Percentiles rank a stretch among this genome's conserved stretches.
Evolutionary conservation across 176 grass and related monocot species (phyloP).

Genomic region (Typha latifolia): DNA sequence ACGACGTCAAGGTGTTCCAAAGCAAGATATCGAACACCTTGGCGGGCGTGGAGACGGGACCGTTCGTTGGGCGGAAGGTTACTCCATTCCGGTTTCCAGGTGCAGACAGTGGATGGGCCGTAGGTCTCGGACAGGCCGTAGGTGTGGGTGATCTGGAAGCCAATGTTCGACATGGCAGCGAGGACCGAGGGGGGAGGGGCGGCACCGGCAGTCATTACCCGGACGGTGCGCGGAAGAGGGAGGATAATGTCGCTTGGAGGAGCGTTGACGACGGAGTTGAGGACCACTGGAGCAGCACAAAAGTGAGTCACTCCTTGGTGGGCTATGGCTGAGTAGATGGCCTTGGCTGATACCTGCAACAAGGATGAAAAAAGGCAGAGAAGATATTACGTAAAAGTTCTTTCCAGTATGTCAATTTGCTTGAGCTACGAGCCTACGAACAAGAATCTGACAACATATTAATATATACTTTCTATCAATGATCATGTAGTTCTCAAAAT

Average conservation of each 20-base stretch:
- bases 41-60: constrained; percentile 56
- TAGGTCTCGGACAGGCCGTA: constrained; percentile 87
- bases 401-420: no score
- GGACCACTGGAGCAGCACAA: constrained; percentile 72
- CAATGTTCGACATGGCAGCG: constrained; percentile 45
- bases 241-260: constrained; percentile 60
- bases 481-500: no score
- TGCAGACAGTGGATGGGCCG: constrained; percentile 58
- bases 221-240: constrained; percentile 53
- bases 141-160: constrained; percentile 76
- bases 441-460: no score
- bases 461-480: no score
- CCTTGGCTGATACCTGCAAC: constrained; percentile 61
- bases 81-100: constrained; percentile 87
- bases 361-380: not conserved
- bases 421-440: no score
- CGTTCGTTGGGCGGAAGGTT: constrained; percentile 51
- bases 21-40: constrained; percentile 69
- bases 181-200: constrained; percentile 73
- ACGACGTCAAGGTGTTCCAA: constrained; percentile 66
- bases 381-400: no score
- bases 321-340: constrained; percentile 58
- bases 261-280: constrained; percentile 75
- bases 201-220: constrained; percentile 65
- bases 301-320: constrained; percentile 84